A percentile compares a stretch with the other conserved stretches of the same genome.
Conservation (phyloP, 106 monocot species). For the Ottelia alismoides region DNA sequence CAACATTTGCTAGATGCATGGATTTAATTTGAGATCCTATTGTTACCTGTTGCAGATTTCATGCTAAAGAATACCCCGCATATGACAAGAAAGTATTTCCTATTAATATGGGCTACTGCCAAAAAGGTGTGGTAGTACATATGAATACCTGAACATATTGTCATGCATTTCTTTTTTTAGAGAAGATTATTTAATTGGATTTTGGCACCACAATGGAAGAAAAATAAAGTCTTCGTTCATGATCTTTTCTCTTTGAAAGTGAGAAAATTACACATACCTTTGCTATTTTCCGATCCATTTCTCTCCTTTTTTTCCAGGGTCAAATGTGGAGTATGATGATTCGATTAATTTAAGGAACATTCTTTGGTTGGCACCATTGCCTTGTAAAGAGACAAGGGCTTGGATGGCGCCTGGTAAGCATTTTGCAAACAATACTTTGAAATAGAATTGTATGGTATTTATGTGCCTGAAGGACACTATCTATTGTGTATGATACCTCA, state of each 20-base stretch:
- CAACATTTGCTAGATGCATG: too few relatives aligned
- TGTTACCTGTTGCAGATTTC: slow-evolving; percentile 40
- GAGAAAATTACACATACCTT: too few relatives aligned
- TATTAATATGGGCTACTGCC: slow-evolving; percentile 71
- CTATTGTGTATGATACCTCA: too few relatives aligned
- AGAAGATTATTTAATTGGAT: not conserved
- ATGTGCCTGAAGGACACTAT: too few relatives aligned
- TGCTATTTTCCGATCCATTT: too few relatives aligned
- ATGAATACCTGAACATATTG: not conserved
- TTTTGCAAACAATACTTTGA: too few relatives aligned
- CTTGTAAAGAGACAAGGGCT: slow-evolving; percentile 43
- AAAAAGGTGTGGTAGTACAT: slow-evolving; percentile 33
- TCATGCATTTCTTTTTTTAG: not conserved
- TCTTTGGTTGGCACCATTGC: slow-evolving; percentile 89
- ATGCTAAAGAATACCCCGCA: slow-evolving; percentile 97
- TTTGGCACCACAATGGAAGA: too few relatives aligned
- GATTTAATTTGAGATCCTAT: too few relatives aligned
- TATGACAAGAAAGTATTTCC: slow-evolving; percentile 72
- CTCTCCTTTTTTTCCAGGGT: slow-evolving; percentile 58
- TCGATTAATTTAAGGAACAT: slow-evolving; percentile 92
- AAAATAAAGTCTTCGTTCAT: too few relatives aligned
- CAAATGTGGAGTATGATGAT: slow-evolving; percentile 67
- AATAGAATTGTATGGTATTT: too few relatives aligned
- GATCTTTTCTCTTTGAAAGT: too few relatives aligned
- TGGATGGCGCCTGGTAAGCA: slow-evolving; percentile 76